Evolutionary conservation across 2,329 filamentous ascomycete species (phyloP), one percentile per base, ranked within the genome.

Genomic region (Neofusicoccum kwambonambiense): DNA sequence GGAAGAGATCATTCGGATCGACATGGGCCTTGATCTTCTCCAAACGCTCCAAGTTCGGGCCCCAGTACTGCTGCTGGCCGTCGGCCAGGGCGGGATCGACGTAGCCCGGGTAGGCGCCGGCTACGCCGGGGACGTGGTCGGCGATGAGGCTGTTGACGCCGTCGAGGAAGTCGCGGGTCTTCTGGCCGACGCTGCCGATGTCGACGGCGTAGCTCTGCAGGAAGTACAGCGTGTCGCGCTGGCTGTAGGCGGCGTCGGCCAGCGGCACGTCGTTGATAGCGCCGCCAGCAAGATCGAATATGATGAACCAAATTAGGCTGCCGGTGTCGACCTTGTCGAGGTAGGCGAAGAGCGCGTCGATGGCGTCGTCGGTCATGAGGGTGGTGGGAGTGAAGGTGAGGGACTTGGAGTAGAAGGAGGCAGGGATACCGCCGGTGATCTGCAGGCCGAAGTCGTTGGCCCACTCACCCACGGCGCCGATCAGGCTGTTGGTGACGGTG

Each of bases 51-150:
- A 76, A 73, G 50, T 78, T 79, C 0, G 69, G 69, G 1, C 78
- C 74, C 73, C 80, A 86, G 69, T 85, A 85, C 65, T 79, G 72
- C 60, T 77, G 69, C 67, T 80, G 78, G n/a, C 76, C 77, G 3
- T 78, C 73, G 7, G 74, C 73, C 64, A 85, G 71, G 39, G 75
- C 77, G 0, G 81, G 78, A 71, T 86, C 83, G 2, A 82, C 80
- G 63, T 85, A 86, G 67, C 84, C 84, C 52, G 80, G 78, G 69
- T 85, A 86, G 60, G 79, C 80, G 3, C 81, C 81, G 8, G 77
- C 69, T 11, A 71, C 71, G 13, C 72, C 70, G 17, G 72, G 68
- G 64, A 77, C 65, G 9, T 69, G 66, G 57, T 73, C 68, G 17
- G 68, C 72, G 12, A 80, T 68, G n/a, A 74, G 68, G 6, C 78